phyloP scores from a whole-genome alignment of 345 rosid species.

The Populus tremula region DNA sequence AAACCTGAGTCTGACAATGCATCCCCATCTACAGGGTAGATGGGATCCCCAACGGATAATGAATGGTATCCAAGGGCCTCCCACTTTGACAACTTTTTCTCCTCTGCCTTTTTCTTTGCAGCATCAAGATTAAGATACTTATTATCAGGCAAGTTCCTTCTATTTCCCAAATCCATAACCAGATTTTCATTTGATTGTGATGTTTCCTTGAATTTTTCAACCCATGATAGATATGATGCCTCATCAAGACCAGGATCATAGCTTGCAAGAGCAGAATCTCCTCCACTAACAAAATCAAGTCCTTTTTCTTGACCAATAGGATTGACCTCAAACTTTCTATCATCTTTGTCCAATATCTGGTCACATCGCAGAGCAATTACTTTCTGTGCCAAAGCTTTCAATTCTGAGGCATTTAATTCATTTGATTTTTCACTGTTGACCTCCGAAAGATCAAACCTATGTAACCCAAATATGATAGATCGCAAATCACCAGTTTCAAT shows the following conservation, averaged over 20 bases:
- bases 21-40: conserved; percentile 38
- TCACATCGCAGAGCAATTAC: conserved; percentile 58
- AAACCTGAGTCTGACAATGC: conserved; percentile 52
- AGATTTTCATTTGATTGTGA: conserved; percentile 41
- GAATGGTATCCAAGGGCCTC: conserved; percentile 72
- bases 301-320: conserved; percentile 30
- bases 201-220: conserved; percentile 63
- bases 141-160: conserved; percentile 44
- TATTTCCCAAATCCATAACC: conserved; percentile 35
- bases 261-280: conserved; percentile 29
- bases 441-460: conserved; percentile 57
- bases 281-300: conserved; percentile 17
- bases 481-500: conserved; percentile 50
- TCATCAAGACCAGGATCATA: conserved; percentile 67
- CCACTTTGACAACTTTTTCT: conserved; percentile 68
- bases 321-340: conserved; percentile 50
- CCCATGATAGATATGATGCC: conserved; percentile 81
- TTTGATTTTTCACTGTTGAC: conserved; percentile 39
- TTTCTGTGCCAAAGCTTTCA: conserved; percentile 60
- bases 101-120: conserved; percentile 67
- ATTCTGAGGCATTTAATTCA: conserved; percentile 45
- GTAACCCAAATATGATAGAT: conserved; percentile 71
- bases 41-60: conserved; percentile 58
- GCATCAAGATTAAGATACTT: conserved; percentile 50
- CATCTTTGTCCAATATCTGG: conserved; percentile 36